Base-by-base conservation (phyloP, 2,329 filamentous ascomycete species). In the Pyricularia grisea region DNA sequence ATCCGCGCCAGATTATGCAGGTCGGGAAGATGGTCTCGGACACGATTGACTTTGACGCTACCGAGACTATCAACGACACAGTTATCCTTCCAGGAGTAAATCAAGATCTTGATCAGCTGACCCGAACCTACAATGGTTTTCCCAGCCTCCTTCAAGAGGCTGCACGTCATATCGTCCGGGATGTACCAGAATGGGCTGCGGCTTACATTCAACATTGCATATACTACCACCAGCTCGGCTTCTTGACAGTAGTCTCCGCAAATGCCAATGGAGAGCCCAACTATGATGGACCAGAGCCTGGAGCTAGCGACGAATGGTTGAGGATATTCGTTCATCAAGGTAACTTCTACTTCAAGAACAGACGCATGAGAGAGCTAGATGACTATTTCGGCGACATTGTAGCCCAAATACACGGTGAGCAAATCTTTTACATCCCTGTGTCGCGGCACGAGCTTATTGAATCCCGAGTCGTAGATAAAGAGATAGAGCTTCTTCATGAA, bases 201-300 rank as follows among this genome's bases (percentile, higher is more conserved):
- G 76, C 79, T 33, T 82, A 85, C 70, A 79, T 90, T 17, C 82
- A 84, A 42, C 94, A 94, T 68, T 96, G 96, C 71, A 90, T 95
- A 23, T 97, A 95, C 76, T 91, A 97, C 71, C 94, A 94, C 0
- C 93, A 97, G 74, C 87, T 97, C 55, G 95, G 95, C 0, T 99
- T 97, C 75, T 85, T 97, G 55, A 91, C 93, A 2, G 88, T 90
- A 0, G 88, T 97, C 20, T 85, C 85, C 1, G 78, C 89, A 3
- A 86, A 93, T 72, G 79, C 83, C 17, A 77, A 81, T 1, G 87
- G 87, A 0, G 80, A 83, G 65, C 85, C 87, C 0, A 80, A 86
- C 12, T 94, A 90, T 72, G 84, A 88, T 72, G 92, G 92, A 0
- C 81, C 85, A 70, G 82, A 83, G 0, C 76, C 81, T 3, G 75